Evolutionary conservation across 495 filamentous ascomycete species (phyloP), one percentile per base, ranked within the genome.

Genomic region (Penicillium herquei): DNA sequence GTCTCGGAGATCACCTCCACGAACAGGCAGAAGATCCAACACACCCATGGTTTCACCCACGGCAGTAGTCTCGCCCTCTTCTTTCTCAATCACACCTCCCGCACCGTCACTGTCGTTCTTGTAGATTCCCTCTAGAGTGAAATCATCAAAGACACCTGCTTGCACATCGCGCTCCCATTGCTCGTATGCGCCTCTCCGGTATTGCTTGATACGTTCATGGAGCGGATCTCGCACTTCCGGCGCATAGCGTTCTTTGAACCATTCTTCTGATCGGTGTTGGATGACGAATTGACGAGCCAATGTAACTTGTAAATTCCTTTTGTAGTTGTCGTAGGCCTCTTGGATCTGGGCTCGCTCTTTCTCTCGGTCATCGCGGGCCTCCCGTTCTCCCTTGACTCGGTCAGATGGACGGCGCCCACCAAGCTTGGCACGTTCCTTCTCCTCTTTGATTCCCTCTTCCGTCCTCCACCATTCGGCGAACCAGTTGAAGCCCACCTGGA

Each of bases 391-490:
- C 55, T 88, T 87, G 41, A 88, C 74, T 33, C 87, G 82, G 49
- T 87, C 82, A 13, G 87, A 79, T 44, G 86, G 85, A 43, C 86
- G 81, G 51, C 91, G 82, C 13, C 89, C 86, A 30, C 91, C 91
- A 50, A 86, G 84, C 59, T 85, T 87, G 14, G 77, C 75, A 16
- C 89, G 87, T 63, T 96, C 91, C 61, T 87, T 87, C 55, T 96
- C 91, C 50, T 95, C 90, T 65, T 91, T 93, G 54, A 95, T 87
- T 26, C 80, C 79, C 67, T 95, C 88, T 62, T 96, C 91, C 9
- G 81, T 73, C 52, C 92, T 79, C 92, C 92, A 97, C 94, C 94
- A 99, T 70, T 98, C 95, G 7, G 91, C 89, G 66, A 95, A 99
- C 72, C 87, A 98, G 21, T 88, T 96, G 74, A 98, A 98, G 0